Conservation (phyloP, 805 yeast genomes). For the Candida nemodendra region DNA sequence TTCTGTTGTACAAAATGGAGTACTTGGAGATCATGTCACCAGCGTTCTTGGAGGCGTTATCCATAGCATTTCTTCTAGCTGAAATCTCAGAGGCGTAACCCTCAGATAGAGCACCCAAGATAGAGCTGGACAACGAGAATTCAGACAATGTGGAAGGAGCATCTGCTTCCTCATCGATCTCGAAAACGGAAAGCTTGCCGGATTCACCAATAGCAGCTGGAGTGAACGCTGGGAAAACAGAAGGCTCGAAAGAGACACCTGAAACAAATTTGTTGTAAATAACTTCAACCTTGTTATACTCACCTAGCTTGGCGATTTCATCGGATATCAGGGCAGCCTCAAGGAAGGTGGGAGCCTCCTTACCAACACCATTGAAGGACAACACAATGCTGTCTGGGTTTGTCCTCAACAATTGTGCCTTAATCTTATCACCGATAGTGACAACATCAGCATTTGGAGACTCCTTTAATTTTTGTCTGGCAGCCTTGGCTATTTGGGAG, state of each 20-base stretch:
- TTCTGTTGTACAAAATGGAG: conserved; percentile 98
- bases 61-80: conserved; percentile 99
- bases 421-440: conserved; percentile 92
- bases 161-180: conserved; percentile 66
- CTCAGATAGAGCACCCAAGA: conserved; percentile 90
- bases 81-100: conserved; percentile 98
- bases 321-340: conserved; percentile 90
- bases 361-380: conserved; percentile 89
- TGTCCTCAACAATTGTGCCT: conserved; percentile 84
- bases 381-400: conserved; percentile 65
- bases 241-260: conserved; percentile 89
- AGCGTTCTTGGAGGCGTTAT: conserved; percentile 98
- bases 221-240: conserved; percentile 62
- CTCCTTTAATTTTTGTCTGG: conserved; percentile 65
- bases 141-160: conserved; percentile 72
- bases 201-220: conserved; percentile 75
- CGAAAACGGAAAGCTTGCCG: conserved; percentile 81
- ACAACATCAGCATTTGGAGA: conserved; percentile 74
- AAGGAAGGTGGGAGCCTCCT: conserved; percentile 90
- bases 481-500: conserved; percentile 87
- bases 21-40: conserved; percentile 97
- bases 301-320: conserved; percentile 67
- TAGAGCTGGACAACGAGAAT: conserved; percentile 86
- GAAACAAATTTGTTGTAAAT: conserved; percentile 85
- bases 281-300: conserved; percentile 76